phyloP scores from a whole-genome alignment of 2,329 filamentous ascomycete genomes.

The Zasmidium cellare region DNA sequence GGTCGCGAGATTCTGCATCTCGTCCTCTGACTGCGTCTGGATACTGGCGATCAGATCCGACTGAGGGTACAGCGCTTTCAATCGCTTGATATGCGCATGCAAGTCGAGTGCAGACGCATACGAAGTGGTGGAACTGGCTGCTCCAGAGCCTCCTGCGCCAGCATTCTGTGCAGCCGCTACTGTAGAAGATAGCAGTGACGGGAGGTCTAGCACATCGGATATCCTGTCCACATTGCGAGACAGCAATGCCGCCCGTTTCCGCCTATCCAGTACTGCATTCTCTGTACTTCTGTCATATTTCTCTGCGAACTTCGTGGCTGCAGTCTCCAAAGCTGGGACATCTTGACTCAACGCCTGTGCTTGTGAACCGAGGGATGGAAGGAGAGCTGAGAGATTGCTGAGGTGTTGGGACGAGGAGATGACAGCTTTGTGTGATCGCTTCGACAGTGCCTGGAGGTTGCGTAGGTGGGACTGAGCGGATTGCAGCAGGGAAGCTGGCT shows the following conservation, averaged over 20 bases:
- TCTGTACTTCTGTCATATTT: conserved; percentile 75
- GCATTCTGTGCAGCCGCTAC: conserved; percentile 55
- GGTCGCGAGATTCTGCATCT: conserved; percentile 84
- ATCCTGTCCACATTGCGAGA: conserved; percentile 85
- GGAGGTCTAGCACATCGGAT: conserved; percentile 87
- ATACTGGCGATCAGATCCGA: conserved; percentile 75
- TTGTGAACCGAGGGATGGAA: conserved; percentile 69
- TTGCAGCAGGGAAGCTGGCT: conserved; percentile 78
- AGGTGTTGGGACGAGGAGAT: conserved; percentile 79
- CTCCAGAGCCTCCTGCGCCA: conserved; percentile 48
- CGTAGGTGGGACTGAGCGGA: conserved; percentile 77
- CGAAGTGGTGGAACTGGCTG: conserved; percentile 54
- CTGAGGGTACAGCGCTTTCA: conserved; percentile 78
- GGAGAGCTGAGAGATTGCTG: conserved; percentile 66
- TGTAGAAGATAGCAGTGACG: conserved; percentile 78
- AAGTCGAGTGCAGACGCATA: conserved; percentile 90
- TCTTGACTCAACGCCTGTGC: conserved; percentile 67
- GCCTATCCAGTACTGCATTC: conserved; percentile 63
- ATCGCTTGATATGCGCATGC: conserved; percentile 85
- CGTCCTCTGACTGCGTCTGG: conserved; percentile 73
- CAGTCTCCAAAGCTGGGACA: conserved; percentile 76
- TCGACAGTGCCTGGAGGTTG: conserved; percentile 82
- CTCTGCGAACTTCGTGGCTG: conserved; percentile 76
- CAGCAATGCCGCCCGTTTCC: conserved; percentile 78
- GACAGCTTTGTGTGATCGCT: conserved; percentile 81